These are phyloP conservation scores for Lentinula aciculospora DNA, from an alignment of 768 basidiomycete species.

Conservation along the genomic window DNA sequence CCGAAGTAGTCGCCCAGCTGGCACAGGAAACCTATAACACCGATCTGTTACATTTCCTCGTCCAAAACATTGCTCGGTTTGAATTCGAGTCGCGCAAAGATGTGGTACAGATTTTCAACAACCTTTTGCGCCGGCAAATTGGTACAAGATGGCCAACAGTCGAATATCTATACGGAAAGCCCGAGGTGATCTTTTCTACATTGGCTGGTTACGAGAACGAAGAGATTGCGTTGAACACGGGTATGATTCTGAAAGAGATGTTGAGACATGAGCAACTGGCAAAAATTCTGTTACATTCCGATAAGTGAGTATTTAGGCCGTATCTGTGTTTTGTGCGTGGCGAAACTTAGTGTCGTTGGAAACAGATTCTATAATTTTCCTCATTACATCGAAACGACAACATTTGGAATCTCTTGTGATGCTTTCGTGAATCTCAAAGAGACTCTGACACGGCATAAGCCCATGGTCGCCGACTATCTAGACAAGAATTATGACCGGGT, in stretches of 20 bases:
- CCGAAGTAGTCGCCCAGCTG: conserved; percentile 89
- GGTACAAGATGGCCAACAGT: conserved; percentile 95
- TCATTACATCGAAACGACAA: conserved; percentile 94
- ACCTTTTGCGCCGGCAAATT: conserved; percentile 85
- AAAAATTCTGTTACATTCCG: conserved; percentile 87
- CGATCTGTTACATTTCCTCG: conserved; percentile 77
- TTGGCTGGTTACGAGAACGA: conserved; percentile 93
- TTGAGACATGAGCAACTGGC: conserved; percentile 86
- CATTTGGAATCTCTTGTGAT: conserved; percentile 97
- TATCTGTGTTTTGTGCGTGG: conserved; percentile 5
- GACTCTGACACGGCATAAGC: conserved; percentile 92
- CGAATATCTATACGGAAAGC: conserved; percentile 80
- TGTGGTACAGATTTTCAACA: conserved; percentile 84
- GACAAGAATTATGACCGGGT: conserved; percentile 97
- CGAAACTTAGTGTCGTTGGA: background rate
- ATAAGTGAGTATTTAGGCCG: conserved; percentile 73
- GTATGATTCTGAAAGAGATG: conserved; percentile 98
- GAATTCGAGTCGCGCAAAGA: conserved; percentile 94
- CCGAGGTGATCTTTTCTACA: conserved; percentile 72
- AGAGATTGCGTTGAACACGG: conserved; percentile 94
- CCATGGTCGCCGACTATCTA: conserved; percentile 96
- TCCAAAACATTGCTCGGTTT: conserved; percentile 77
- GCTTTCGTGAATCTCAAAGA: conserved; percentile 98
- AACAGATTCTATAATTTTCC: conserved; percentile 93
- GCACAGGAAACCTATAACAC: conserved; percentile 94